These are phyloP conservation scores for Rubia tinctorum DNA, from an alignment of 305 asterid genomes.

Conservation along the genomic window DNA sequence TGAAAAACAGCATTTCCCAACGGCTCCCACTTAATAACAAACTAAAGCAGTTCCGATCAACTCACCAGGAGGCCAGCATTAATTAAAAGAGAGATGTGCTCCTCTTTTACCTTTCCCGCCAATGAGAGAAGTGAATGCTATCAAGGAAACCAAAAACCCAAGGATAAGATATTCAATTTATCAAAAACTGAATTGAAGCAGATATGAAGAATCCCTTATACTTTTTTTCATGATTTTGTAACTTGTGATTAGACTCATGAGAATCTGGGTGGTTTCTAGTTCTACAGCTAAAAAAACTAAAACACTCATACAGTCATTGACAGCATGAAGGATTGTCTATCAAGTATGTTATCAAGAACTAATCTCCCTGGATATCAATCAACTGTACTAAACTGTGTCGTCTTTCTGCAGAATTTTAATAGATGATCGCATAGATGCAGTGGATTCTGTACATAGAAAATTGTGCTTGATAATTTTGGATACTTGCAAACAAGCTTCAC, in stretches of 20 bases:
- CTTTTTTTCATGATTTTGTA: background rate
- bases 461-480: background rate
- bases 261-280: background rate
- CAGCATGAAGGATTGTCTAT: background rate
- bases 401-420: background rate
- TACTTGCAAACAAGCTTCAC: background rate
- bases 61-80: slow-evolving; percentile 92
- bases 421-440: background rate
- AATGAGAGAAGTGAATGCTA: slow-evolving; percentile 74
- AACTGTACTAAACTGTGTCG: background rate
- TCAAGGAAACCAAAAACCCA: slow-evolving; percentile 28
- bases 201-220: background rate
- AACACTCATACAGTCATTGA: background rate
- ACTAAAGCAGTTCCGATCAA: slow-evolving; percentile 12
- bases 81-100: slow-evolving; percentile 73
- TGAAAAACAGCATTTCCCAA: background rate
- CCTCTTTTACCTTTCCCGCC: slow-evolving; percentile 93
- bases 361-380: background rate
- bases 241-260: background rate
- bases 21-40: slow-evolving; percentile 6
- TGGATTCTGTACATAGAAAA: background rate
- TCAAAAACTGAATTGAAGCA: background rate
- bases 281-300: background rate
- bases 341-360: background rate
- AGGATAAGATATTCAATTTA: slow-evolving; percentile 11